Evolutionary conservation across 2,329 filamentous ascomycete genomes (phyloP), one percentile per base, ranked within the genome.

Genomic region (Colletotrichum eleusines): DNA sequence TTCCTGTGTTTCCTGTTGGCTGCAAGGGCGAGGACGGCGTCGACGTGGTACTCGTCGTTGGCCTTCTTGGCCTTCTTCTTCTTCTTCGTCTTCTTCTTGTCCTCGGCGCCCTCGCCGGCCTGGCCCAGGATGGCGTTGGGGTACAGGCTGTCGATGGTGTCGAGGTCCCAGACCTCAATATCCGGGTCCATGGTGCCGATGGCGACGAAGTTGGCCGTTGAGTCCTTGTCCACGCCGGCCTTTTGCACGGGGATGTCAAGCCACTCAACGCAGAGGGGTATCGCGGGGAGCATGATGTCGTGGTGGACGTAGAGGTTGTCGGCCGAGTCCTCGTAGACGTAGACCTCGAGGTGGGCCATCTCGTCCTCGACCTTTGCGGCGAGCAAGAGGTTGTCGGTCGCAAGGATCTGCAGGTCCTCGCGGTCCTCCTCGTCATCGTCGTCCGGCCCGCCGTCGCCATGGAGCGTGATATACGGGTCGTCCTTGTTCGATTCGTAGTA

Each of bases 291-390:
- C 95, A 99, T 98, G 76, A 99, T 97, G 81, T 99, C 96, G 87
- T 99, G 96, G 84, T 99, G 96, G 31, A 99, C 95, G 81, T 99
- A 99, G 72, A 99, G 91, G 80, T 99, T 99, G 82, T 98, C 96
- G 54, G 91, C 93, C 73, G 90, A 90, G 76, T 98, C 96, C 81
- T 99, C 96, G 82, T 98, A 99, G 35, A 99, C 94, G 78, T 98
- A 98, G 26, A 98, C 92, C 81, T 99, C 96, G 33, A 99, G 86
- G 81, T 98, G 95, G 23, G 96, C 95, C 72, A 99, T 91, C 80
- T 99, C 96, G 76, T 99, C 96, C 82, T 99, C 96, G 62, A 98
- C 92, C 83, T 97, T 95, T 74, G 94, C 95, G 14, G 95, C 93
- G 58, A 99, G 85, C 42, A 99, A 87, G 71, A 99, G 86, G 80